Percentiles rank a stretch among this genome's conserved stretches.
Evolutionary conservation across 1,139 yeast genomes (phyloP).

Genomic region (Debaryomycetaceae sp.): DNA sequence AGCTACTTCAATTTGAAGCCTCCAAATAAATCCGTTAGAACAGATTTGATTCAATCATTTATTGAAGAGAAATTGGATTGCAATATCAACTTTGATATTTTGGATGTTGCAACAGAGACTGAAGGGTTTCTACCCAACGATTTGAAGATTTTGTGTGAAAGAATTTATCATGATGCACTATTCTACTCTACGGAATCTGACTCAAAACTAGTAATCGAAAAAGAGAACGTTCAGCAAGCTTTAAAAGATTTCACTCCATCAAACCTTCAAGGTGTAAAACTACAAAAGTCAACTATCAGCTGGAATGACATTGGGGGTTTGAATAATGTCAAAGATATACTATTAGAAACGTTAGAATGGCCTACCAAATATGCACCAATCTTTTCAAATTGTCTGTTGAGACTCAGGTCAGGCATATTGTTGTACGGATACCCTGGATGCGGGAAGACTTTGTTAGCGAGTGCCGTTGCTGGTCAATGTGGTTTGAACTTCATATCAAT

Average conservation of each 20-base stretch:
- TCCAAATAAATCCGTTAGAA: conserved; percentile 67
- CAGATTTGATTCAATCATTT: conserved; percentile 47
- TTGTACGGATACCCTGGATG: conserved; percentile 97
- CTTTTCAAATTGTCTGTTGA: conserved; percentile 79
- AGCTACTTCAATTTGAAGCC: conserved; percentile 59
- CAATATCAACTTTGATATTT: conserved; percentile 46
- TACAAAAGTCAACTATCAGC: conserved; percentile 68
- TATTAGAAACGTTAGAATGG: conserved; percentile 92
- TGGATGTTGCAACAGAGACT: conserved; percentile 74
- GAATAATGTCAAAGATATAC: conserved; percentile 65
- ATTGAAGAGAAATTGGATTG: conserved; percentile 29
- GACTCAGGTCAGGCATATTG: conserved; percentile 84
- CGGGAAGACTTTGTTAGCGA: conserved; percentile 90
- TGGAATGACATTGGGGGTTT: conserved; percentile 95
- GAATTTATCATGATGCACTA: conserved; percentile 68
- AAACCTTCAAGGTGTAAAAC: conserved; percentile 78
- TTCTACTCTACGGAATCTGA: conserved; percentile 22
- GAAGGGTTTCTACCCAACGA: conserved; percentile 92
- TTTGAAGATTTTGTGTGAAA: conserved; percentile 65
- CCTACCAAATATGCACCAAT: conserved; percentile 96
- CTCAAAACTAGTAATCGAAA: conserved; percentile 12
- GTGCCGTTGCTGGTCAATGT: conserved; percentile 92
- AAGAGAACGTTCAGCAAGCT: conserved; percentile 51
- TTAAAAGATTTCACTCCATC: conserved; percentile 73
- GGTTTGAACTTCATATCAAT: conserved; percentile 91